Percentiles rank a stretch among this genome's conserved stretches.
Conservation (phyloP, 805 yeast species). For the Lipomyces orientalis region DNA sequence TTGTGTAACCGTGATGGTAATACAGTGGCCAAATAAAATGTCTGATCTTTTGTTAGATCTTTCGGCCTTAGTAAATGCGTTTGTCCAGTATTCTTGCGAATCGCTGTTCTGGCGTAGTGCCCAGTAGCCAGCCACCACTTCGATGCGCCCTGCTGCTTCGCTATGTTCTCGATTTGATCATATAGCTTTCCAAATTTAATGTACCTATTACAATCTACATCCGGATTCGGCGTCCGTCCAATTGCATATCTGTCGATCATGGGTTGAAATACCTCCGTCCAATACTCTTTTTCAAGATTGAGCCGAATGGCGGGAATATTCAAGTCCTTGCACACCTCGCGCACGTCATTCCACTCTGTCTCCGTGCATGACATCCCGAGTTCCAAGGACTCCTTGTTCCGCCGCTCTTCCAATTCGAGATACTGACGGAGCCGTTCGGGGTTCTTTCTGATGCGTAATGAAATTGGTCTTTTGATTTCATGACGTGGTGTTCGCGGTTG, state of each 20-base stretch:
- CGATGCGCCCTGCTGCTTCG: slow-evolving; percentile 36
- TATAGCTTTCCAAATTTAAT: slow-evolving; percentile 86
- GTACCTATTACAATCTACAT: slow-evolving; percentile 80
- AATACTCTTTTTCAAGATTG: slow-evolving; percentile 87
- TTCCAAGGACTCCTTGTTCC: slow-evolving; percentile 19
- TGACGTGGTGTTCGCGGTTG: slow-evolving; percentile 37
- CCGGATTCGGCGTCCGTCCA: slow-evolving; percentile 95
- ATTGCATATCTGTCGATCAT: slow-evolving; percentile 74
- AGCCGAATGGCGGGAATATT: slow-evolving; percentile 75
- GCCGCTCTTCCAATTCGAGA: slow-evolving; percentile 7
- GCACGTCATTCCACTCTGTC: slow-evolving; percentile 86
- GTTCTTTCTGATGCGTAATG: slow-evolving; percentile 1
- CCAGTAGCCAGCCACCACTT: slow-evolving; percentile 89
- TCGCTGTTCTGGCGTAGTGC: slow-evolving; percentile 46
- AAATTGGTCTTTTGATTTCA: slow-evolving; percentile 14
- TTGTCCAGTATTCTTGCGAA: slow-evolving; percentile 44
- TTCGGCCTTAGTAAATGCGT: slow-evolving; percentile 62
- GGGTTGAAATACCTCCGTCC: slow-evolving; percentile 91
- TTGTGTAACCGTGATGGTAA: slow-evolving; percentile 52
- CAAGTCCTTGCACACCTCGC: slow-evolving; percentile 62
- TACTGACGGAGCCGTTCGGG: slow-evolving; percentile 11
- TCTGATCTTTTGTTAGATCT: slow-evolving; percentile 78
- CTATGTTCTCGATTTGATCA: slow-evolving; percentile 52
- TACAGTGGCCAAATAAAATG: slow-evolving; percentile 83
- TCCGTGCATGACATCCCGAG: slow-evolving; percentile 56